A percentile compares a stretch with the other conserved stretches of the same genome.
phyloP scores from a whole-genome alignment of 768 basidiomycete species.

The Lentinus brumalis region DNA sequence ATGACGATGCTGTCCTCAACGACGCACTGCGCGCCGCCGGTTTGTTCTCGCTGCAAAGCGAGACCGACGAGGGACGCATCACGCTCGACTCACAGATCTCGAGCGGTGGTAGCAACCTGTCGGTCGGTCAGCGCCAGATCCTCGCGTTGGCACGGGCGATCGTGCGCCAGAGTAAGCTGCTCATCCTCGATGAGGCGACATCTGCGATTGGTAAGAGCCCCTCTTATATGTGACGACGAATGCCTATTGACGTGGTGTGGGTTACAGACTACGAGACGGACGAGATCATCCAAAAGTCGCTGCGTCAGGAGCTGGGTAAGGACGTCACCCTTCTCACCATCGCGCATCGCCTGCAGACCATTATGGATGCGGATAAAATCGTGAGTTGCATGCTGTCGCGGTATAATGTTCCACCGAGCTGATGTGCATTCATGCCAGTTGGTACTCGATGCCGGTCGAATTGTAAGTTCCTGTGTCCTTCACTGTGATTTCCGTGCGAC shows the following conservation, averaged over 20 bases:
- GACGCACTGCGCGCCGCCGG: conserved; percentile 52
- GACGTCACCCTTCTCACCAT: conserved; percentile 49
- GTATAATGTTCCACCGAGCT: not conserved
- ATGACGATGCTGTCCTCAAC: conserved; percentile 56
- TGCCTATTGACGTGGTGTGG: not conserved
- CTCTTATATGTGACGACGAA: not conserved
- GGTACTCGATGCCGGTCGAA: conserved; percentile 44
- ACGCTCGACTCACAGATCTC: conserved; percentile 49
- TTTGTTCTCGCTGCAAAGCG: conserved; percentile 44
- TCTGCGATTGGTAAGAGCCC: conserved; percentile 42
- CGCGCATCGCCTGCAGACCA: conserved; percentile 44
- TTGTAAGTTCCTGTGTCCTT: conserved; percentile 33
- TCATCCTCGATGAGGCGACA: conserved; percentile 61
- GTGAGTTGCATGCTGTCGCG: conserved; percentile 27
- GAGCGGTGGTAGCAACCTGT: conserved; percentile 47
- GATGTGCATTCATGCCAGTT: conserved; percentile 30
- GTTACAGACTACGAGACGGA: conserved; percentile 46
- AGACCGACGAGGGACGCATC: conserved; percentile 40
- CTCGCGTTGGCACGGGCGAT: conserved; percentile 63
- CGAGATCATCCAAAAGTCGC: conserved; percentile 43
- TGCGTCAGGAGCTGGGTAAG: conserved; percentile 40
- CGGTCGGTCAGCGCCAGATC: conserved; percentile 61
- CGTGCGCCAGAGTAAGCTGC: conserved; percentile 54
- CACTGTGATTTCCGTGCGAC: not conserved
- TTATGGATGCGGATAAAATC: conserved; percentile 62